Base-by-base conservation (phyloP, 345 rosid species). In the Brassica juncea region DNA sequence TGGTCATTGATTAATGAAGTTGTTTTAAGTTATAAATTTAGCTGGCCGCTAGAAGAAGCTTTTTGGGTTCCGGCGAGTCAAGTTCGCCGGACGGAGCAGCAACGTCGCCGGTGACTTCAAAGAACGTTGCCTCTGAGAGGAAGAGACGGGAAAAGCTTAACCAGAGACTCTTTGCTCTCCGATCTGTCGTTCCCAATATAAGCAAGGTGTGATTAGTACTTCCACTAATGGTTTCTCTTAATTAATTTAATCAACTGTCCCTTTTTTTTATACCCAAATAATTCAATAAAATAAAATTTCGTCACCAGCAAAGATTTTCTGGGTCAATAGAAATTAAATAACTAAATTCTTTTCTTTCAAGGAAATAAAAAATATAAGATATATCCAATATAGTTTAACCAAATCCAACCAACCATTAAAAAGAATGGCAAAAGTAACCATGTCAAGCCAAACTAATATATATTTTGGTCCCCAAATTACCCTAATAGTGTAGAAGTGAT, bases 81-180 rank as follows among this genome's bases (percentile, higher is more conserved):
- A 93, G 99, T 68, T 95, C 98, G 49, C 98, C 99, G 35, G 99
- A 93, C 57, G 97, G 98, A 70, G 87, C 86, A 2, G 92, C 89
- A 12, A 88, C 97, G 0, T 80, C 89, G 30, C 85, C 86, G 19
- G 93, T 94, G 0, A 85, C 96, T 10, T 75, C 83, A 1, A 95
- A 91, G 84, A 95, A 93, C 80, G 92, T 90, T 9, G 88, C 88
- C 28, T 93, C 97, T 1, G 99, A 95, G 84, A 85, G 98, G 68
- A 93, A 91, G 31, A 66, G 99, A 62, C 76, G 99, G 77, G 91
- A 87, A 82, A 93, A 87, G 84, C 97, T 95, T 16, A 95, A 93
- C 44, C 94, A 95, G 42, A 84, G 97, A 44, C 90, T 95, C 15
- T 89, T 89, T 2, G 96, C 98, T 34, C 98, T 95, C 34, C 78